Evolutionary conservation across 225 moss, liverwort and hornwort species (phyloP), one percentile per base, ranked within the genome.

Genomic region (Antitrichia curtipendula): DNA sequence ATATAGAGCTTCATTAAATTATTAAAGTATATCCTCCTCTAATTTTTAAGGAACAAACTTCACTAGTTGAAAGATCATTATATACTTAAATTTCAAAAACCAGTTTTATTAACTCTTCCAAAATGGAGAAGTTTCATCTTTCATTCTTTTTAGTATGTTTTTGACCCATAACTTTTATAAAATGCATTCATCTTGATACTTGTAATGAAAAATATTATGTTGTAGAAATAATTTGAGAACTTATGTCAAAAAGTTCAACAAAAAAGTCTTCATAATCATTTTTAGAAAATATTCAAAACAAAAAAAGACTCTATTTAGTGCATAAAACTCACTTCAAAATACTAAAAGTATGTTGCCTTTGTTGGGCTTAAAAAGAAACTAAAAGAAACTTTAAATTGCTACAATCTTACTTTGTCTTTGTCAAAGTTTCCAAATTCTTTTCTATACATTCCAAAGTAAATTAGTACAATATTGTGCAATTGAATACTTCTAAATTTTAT

Each of bases 71-170:
- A 38, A 68, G 5, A 7, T 23, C n/a, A 38, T 38, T 38, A 23
- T 68, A 8, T 38, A 40, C 8, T 68, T 68, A 40, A 40, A 68
- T 68, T 40, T 38, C 8, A 13, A 69, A n/a, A 69, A 1, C 7
- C 40, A 2, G 0, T 27, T 5, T 71, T 9, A 43, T 16, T 16
- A 3, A 9, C 1, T 43, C 16, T 71, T 41, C 1, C 1, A 3
- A 43, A 71, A 23, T 70, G 27, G 71, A 43, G 9, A 43, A 27
- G 17, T 72, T 47, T 45, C 10, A 18, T 43, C 17, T 47, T 45
- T 43, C 27, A 45, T 27, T 16, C 2, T 27, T 25, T 3, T 41
- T 15, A 27, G 10, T 72, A 45, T 45, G 6, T 47, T 18, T 73
- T 47, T 29, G 3, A 47, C 18, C 13, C 7, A 17, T 10, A 31